phyloP scores from a whole-genome alignment of 495 filamentous ascomycete genomes.

The Penicillium paradoxum region DNA sequence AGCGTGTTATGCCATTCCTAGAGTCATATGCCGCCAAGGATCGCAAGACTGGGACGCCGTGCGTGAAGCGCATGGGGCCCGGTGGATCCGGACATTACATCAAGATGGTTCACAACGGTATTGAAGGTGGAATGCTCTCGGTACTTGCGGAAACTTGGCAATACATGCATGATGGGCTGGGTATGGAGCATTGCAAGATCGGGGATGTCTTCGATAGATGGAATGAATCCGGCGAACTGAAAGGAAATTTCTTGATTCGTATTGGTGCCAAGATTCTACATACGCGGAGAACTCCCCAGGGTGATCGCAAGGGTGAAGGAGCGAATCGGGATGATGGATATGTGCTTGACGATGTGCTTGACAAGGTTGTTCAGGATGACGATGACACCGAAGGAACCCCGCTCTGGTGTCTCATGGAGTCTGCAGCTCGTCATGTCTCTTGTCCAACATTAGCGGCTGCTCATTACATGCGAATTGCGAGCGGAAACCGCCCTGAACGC shows the following conservation, averaged over 20 bases:
- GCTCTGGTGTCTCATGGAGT: slow-evolving; percentile 59
- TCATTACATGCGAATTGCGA: slow-evolving; percentile 63
- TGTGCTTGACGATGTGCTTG: slow-evolving; percentile 61
- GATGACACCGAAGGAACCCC: slow-evolving; percentile 66
- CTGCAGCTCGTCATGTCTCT: slow-evolving; percentile 56
- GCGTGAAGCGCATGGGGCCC: slow-evolving; percentile 57
- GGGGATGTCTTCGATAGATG: slow-evolving; percentile 56
- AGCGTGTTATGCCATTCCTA: slow-evolving; percentile 60
- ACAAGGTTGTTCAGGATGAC: slow-evolving; percentile 73
- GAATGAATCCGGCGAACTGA: slow-evolving; percentile 55
- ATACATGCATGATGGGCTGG: slow-evolving; percentile 56
- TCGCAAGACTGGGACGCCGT: slow-evolving; percentile 49
- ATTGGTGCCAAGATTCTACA: slow-evolving; percentile 62
- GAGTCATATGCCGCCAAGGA: slow-evolving; percentile 59
- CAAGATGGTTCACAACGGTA: slow-evolving; percentile 77
- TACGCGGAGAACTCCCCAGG: slow-evolving; percentile 34
- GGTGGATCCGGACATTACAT: slow-evolving; percentile 67
- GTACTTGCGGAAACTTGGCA: slow-evolving; percentile 61
- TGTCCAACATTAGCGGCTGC: slow-evolving; percentile 59
- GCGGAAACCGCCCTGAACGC: slow-evolving; percentile 55
- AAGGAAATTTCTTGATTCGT: slow-evolving; percentile 55
- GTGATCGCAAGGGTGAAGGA: slow-evolving; percentile 40
- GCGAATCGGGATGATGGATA: slow-evolving; percentile 29
- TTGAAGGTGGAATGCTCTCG: slow-evolving; percentile 67
- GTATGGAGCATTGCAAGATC: slow-evolving; percentile 58